Percentiles rank a stretch among this genome's conserved stretches.
Evolutionary conservation across 2,329 filamentous ascomycete species (phyloP).

Genomic region (Calycina herbarum): DNA sequence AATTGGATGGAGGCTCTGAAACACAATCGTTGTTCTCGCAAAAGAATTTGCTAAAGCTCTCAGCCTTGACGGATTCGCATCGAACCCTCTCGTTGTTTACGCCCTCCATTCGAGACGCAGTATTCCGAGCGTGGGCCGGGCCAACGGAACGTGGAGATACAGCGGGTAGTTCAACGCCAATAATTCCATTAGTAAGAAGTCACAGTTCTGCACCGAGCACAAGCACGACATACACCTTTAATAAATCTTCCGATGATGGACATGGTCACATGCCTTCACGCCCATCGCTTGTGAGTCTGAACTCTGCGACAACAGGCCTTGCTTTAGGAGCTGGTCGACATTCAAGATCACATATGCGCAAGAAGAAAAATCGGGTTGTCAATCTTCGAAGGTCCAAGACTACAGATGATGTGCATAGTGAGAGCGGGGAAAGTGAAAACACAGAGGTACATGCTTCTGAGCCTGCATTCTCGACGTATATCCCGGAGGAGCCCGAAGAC

Average conservation of each 20-base stretch:
- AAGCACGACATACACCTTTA: slow-evolving; percentile 71
- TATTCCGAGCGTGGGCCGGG: slow-evolving; percentile 90
- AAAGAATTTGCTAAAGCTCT: slow-evolving; percentile 84
- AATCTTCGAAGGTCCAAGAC: slow-evolving; percentile 67
- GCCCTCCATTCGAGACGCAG: slow-evolving; percentile 82
- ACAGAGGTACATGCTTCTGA: slow-evolving; percentile 64
- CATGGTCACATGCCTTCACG: slow-evolving; percentile 59
- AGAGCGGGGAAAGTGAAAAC: slow-evolving; percentile 47
- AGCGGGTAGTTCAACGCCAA: slow-evolving; percentile 36
- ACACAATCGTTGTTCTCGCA: slow-evolving; percentile 91
- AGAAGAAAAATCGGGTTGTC: slow-evolving; percentile 82
- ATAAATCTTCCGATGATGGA: slow-evolving; percentile 62
- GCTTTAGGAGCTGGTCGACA: slow-evolving; percentile 60
- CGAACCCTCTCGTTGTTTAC: slow-evolving; percentile 90
- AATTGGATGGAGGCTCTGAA: slow-evolving; percentile 77
- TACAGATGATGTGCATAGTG: slow-evolving; percentile 49
- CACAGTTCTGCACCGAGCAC: slow-evolving; percentile 60
- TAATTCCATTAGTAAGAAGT: slow-evolving; percentile 56
- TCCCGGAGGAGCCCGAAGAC: slow-evolving; percentile 60
- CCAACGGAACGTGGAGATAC: slow-evolving; percentile 66
- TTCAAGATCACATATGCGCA: slow-evolving; percentile 64
- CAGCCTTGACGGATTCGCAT: slow-evolving; percentile 82
- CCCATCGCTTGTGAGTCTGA: slow-evolving; percentile 63
- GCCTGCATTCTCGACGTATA: slow-evolving; percentile 54
- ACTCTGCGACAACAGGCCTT: slow-evolving; percentile 62